Evolutionary conservation across 805 yeast species (phyloP).

Genomic region (Yamadazyma nakazawae): DNA sequence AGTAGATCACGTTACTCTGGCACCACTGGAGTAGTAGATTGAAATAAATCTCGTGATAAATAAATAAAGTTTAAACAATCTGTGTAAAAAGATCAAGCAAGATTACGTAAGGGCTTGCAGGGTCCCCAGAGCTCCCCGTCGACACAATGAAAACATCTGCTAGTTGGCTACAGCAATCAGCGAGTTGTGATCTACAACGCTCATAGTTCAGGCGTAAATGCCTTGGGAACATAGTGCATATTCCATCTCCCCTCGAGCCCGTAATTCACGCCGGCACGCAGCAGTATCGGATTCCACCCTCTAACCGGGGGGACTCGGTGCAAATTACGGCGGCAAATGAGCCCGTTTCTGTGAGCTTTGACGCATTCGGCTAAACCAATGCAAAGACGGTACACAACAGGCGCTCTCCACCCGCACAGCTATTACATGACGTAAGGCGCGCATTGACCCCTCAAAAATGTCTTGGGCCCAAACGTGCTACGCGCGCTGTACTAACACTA

Average conservation of each 20-base stretch:
- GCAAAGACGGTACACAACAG: background rate
- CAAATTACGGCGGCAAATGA: background rate
- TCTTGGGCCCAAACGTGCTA: background rate
- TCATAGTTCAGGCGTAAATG: too few relatives aligned
- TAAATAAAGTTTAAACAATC: too few relatives aligned
- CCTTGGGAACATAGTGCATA: too few relatives aligned
- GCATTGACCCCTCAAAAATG: constrained; percentile 1
- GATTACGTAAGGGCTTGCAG: too few relatives aligned
- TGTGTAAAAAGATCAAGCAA: background rate
- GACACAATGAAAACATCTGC: too few relatives aligned
- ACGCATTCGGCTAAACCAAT: background rate
- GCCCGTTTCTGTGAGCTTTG: background rate
- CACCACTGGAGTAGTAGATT: too few relatives aligned
- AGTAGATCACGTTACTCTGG: too few relatives aligned
- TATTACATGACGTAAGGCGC: background rate
- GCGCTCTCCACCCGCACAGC: background rate
- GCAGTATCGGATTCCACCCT: background rate
- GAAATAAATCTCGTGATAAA: too few relatives aligned
- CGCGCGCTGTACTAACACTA: too few relatives aligned
- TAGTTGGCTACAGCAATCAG: background rate
- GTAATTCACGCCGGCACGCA: constrained; percentile 3
- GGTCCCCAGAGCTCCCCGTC: too few relatives aligned
- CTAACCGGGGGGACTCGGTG: background rate
- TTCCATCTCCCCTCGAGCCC: background rate
- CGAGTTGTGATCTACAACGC: too few relatives aligned